Base-by-base conservation (phyloP, 305 asterid species). In the Fraxinus paxiana region DNA sequence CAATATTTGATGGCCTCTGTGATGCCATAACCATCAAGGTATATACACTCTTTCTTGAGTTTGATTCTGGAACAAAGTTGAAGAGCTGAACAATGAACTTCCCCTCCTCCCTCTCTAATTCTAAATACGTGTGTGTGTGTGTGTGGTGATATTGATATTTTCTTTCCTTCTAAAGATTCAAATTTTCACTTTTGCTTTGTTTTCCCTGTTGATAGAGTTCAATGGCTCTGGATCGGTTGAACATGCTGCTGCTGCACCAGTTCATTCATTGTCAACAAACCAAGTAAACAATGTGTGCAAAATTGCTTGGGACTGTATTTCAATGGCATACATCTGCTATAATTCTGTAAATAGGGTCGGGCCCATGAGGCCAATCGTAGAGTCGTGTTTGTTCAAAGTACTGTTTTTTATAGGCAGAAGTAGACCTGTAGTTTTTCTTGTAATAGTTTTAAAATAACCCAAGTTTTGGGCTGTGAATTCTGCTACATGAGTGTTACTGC, bases 281-380 rank as follows among this genome's bases (percentile, higher is more conserved):
- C 71, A 76, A 84, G 79, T 73, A 71, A 56, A 76, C 75, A 38
- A 38, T 77, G 73, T 79, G 83, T 78, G 82, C 85, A 76, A 83
- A 67, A 78, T 75, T 77, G 75, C 31, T 76, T 54, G 78, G 81
- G 72, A 85, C 24, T 15, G 83, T 43, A 74, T 73, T 69, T 63
- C 82, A 76, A 69, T 12, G 88, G 88, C 82, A 71, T 77, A 20
- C 20, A 51, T 43, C 9, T 24, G 81, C 80, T 54, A 76, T 87
- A 82, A 65, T 75, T 81, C 75, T 89, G 92, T 89, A 89, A 75
- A 89, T 87, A 89, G 81, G 86, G 84, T 81, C 77, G 48, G 78
- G 73, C 59, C 82, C 80, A 31, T 70, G 79, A 83, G 81, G 69
- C 80, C 82, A 83, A 73, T 34, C 6, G 87, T 85, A 85, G 83